These are phyloP conservation scores for Panellus pusillus DNA, from an alignment of 768 basidiomycete species.

Conservation along the genomic window DNA sequence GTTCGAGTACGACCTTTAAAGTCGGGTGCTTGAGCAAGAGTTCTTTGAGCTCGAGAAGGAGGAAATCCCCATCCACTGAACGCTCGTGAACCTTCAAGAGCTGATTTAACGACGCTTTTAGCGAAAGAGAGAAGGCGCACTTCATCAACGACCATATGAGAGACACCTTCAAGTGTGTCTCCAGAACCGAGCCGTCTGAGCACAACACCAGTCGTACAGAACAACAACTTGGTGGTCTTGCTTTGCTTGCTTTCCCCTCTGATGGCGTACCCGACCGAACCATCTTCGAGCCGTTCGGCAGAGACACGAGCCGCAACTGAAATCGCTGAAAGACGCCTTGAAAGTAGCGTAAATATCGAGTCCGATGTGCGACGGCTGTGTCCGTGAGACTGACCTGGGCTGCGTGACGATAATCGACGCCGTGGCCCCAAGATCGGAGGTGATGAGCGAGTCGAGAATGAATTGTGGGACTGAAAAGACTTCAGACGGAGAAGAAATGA, in stretches of 20 bases:
- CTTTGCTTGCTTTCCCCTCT: conserved; percentile 78
- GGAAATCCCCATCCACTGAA: conserved; percentile 86
- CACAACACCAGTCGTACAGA: conserved; percentile 94
- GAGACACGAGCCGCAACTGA: conserved; percentile 88
- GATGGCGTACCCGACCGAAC: conserved; percentile 85
- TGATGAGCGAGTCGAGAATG: conserved; percentile 81
- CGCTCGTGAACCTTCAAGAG: conserved; percentile 79
- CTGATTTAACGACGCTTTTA: not conserved
- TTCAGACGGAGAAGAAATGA: not conserved
- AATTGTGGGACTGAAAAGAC: conserved; percentile 74
- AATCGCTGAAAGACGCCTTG: conserved; percentile 58
- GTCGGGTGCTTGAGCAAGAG: conserved; percentile 60
- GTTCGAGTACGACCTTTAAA: conserved; percentile 79
- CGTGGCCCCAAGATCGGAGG: conserved; percentile 54
- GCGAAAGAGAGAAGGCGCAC: conserved; percentile 36
- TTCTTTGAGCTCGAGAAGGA: conserved; percentile 82
- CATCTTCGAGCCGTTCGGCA: conserved; percentile 72
- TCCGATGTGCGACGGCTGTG: not conserved
- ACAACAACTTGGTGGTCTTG: conserved; percentile 71
- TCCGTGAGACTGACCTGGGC: conserved; percentile 39
- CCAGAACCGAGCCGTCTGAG: conserved; percentile 75
- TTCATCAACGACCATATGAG: conserved; percentile 91
- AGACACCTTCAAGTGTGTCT: conserved; percentile 67
- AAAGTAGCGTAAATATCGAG: not conserved
- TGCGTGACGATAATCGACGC: conserved; percentile 86